A percentile compares a stretch with the other conserved stretches of the same genome.
phyloP scores from a whole-genome alignment of 768 basidiomycete genomes.

The Lactifluus pinguis region DNA sequence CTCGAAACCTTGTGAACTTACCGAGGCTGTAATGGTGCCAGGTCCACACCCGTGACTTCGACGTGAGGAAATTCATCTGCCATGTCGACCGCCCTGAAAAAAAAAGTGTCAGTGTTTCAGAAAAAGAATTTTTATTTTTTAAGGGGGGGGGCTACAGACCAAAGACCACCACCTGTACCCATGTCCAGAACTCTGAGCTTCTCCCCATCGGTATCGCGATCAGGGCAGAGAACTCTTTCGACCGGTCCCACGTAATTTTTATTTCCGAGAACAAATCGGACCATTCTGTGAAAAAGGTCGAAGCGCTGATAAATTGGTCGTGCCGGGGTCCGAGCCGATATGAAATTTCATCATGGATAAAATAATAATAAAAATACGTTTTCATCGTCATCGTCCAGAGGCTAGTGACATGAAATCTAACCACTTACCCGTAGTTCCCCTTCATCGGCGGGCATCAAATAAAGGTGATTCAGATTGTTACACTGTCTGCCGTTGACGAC shows the following conservation, averaged over 20 bases:
- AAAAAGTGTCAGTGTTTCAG: not conserved
- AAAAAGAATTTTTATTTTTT: too few species aligned
- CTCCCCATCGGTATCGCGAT: conserved; percentile 22
- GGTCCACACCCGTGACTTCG: conserved; percentile 61
- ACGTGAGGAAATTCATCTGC: conserved; percentile 62
- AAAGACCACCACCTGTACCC: conserved; percentile 57
- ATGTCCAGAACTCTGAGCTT: conserved; percentile 48
- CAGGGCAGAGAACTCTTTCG: conserved; percentile 39
- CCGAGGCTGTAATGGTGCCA: conserved; percentile 67
- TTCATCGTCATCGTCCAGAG: not conserved
- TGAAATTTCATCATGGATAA: too few species aligned
- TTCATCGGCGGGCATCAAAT: conserved; percentile 57
- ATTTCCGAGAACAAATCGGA: conserved; percentile 58
- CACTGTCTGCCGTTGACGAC: conserved; percentile 43
- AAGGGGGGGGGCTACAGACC: conserved; percentile 31
- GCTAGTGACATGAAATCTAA: not conserved
- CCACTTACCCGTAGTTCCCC: conserved; percentile 51
- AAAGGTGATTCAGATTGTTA: conserved; percentile 45
- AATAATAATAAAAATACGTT: too few species aligned
- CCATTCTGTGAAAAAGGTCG: conserved; percentile 51
- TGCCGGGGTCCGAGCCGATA: too few species aligned
- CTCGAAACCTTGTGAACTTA: conserved; percentile 25
- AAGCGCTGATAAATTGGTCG: conserved; percentile 38
- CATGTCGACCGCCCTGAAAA: conserved; percentile 56
- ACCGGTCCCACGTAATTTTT: conserved; percentile 62